Conservation (phyloP, 495 filamentous ascomycete genomes). For the Pseudoneurospora amorphoporcata region DNA sequence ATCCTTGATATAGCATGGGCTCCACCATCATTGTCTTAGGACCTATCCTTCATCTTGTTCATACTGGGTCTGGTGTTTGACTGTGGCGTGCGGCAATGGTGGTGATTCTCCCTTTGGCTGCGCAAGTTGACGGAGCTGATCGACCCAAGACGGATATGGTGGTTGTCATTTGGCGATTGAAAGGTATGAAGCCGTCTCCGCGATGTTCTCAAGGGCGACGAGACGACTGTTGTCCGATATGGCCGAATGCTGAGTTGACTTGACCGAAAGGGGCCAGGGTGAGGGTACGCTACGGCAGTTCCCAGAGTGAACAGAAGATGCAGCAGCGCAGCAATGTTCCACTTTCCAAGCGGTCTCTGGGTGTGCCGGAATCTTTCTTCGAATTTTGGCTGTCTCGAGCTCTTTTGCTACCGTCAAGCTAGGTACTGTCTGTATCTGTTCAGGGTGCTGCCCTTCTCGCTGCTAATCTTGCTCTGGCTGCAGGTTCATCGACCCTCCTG, state of each 20-base stretch:
- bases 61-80: background rate
- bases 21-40: background rate
- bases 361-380: conserved; percentile 26
- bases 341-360: conserved; percentile 14
- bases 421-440: conserved; percentile 28
- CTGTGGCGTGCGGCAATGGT: background rate
- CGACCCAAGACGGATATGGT: background rate
- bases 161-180: background rate
- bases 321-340: conserved; percentile 21
- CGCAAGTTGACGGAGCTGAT: background rate
- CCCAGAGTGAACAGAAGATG: conserved; percentile 23
- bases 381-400: conserved; percentile 38
- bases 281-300: conserved; percentile 21
- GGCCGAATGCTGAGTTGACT: background rate
- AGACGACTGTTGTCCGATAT: background rate
- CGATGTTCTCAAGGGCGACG: background rate
- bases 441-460: conserved; percentile 39
- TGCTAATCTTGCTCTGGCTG: conserved; percentile 30
- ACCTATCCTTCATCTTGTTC: background rate
- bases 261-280: background rate
- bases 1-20: background rate
- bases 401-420: conserved; percentile 52
- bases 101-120: background rate
- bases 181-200: background rate
- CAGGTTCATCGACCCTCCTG: background rate